Percentiles rank a stretch among this genome's conserved stretches.
These are phyloP conservation scores for Ascosphaera apis DNA, from an alignment of 2,329 filamentous ascomycete species.

Conservation along the genomic window DNA sequence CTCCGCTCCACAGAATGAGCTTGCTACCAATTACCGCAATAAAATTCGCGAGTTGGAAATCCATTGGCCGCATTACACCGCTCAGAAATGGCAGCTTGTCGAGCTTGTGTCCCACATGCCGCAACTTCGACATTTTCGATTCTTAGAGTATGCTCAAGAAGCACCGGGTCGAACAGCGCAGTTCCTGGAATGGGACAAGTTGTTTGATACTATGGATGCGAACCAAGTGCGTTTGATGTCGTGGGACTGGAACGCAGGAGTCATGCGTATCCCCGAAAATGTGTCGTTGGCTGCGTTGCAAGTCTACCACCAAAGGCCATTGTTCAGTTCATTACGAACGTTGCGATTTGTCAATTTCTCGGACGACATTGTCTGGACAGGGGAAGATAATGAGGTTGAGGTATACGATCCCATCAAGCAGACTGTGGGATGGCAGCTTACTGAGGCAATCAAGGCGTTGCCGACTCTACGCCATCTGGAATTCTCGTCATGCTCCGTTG, in stretches of 20 bases:
- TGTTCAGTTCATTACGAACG: slow-evolving; percentile 25
- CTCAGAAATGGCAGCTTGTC: slow-evolving; percentile 30
- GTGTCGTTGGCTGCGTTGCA: slow-evolving; percentile 26
- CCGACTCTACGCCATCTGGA: slow-evolving; percentile 41
- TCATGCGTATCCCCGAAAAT: slow-evolving; percentile 14
- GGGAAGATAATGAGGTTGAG: slow-evolving; percentile 22
- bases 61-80: slow-evolving; percentile 36
- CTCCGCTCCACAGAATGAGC: slow-evolving; percentile 25
- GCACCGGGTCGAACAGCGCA: not conserved
- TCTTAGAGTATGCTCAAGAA: slow-evolving; percentile 31
- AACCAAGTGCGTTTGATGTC: slow-evolving; percentile 22
- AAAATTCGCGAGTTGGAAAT: slow-evolving; percentile 51
- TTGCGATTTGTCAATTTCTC: slow-evolving; percentile 17
- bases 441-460: slow-evolving; percentile 21
- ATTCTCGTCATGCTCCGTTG: slow-evolving; percentile 51
- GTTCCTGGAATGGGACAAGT: slow-evolving; percentile 5
- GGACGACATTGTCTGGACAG: slow-evolving; percentile 6
- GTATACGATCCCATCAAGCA: not conserved
- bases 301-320: slow-evolving; percentile 29
- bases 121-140: slow-evolving; percentile 43
- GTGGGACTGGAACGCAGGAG: slow-evolving; percentile 34
- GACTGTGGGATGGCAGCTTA: not conserved
- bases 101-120: slow-evolving; percentile 40
- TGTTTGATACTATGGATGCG: slow-evolving; percentile 41
- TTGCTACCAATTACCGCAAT: slow-evolving; percentile 38